Conservation (phyloP, 805 yeast genomes). For the Candida vaughaniae region DNA sequence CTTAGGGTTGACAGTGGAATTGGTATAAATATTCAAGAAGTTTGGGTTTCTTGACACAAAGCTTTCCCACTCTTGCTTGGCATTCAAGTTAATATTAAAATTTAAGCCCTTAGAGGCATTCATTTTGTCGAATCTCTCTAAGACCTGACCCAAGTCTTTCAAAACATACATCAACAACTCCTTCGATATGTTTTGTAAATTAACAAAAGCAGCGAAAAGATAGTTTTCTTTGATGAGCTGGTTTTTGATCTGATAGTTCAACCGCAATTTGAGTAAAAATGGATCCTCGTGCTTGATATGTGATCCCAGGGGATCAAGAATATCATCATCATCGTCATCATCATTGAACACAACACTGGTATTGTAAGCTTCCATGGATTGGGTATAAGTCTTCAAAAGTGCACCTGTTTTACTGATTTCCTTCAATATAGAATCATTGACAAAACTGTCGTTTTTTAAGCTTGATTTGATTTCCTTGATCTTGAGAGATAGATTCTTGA, state of each 20-base stretch:
- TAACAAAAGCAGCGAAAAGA: slow-evolving; percentile 40
- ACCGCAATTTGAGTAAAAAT: slow-evolving; percentile 36
- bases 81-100: slow-evolving; percentile 23
- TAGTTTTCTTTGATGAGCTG: slow-evolving; percentile 42
- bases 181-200: slow-evolving; percentile 40
- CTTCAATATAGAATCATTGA: slow-evolving; percentile 31
- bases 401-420: slow-evolving; percentile 60
- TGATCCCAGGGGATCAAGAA: slow-evolving; percentile 23
- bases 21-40: slow-evolving; percentile 50
- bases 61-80: slow-evolving; percentile 37
- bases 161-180: slow-evolving; percentile 37
- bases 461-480: slow-evolving; percentile 42
- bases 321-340: slow-evolving; percentile 17
- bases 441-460: slow-evolving; percentile 41
- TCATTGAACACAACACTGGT: slow-evolving; percentile 22
- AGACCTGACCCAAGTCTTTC: slow-evolving; percentile 32
- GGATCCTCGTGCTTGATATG: slow-evolving; percentile 31
- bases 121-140: slow-evolving; percentile 34
- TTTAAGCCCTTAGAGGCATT: slow-evolving; percentile 13
- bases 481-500: slow-evolving; percentile 33
- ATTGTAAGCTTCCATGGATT: slow-evolving; percentile 35
- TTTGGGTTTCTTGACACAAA: slow-evolving; percentile 44
- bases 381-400: slow-evolving; percentile 39
- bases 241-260: slow-evolving; percentile 40
- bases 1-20: slow-evolving; percentile 47